A percentile compares a stretch with the other conserved stretches of the same genome.
These are phyloP conservation scores for Paramecium octaurelia DNA, from an alignment of 73 alveolate species.

Conservation along the genomic window DNA sequence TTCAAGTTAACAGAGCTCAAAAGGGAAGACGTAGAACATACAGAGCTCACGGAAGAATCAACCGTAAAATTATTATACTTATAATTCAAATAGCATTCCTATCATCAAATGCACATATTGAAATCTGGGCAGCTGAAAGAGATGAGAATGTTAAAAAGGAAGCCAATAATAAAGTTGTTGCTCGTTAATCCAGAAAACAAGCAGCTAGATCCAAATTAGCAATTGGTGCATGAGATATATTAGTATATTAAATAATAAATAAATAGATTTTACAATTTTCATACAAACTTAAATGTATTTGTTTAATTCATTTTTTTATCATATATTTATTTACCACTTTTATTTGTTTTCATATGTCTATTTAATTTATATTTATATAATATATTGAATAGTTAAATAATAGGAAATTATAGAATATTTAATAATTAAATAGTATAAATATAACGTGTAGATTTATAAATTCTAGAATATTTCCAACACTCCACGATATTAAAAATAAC, in stretches of 20 bases:
- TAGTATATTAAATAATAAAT: neutral
- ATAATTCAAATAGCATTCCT: constrained; percentile 69
- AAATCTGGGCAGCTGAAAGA: constrained; percentile 82
- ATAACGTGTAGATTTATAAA: neutral
- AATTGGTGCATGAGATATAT: constrained; percentile 64
- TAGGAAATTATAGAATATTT: neutral
- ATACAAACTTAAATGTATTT: neutral
- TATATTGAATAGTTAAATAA: too few species aligned
- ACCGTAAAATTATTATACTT: constrained; percentile 57
- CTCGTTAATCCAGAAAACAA: constrained; percentile 70
- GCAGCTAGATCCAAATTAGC: constrained; percentile 77
- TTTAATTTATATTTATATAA: neutral
- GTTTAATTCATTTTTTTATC: too few species aligned
- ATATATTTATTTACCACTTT: neutral
- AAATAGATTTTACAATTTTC: neutral
- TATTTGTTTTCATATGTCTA: neutral
- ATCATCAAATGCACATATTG: constrained; percentile 90
- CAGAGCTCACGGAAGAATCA: constrained; percentile 98
- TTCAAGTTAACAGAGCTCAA: constrained; percentile 88
- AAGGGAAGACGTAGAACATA: constrained; percentile 98
- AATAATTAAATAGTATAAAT: neutral
- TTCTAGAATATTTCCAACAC: constrained; percentile 1
- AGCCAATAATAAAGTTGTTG: constrained; percentile 66
- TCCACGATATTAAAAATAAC: neutral
- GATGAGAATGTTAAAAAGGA: constrained; percentile 89